Evolutionary conservation across 2,329 filamentous ascomycete genomes (phyloP).

Genomic region (Pleurostoma richardsiae): DNA sequence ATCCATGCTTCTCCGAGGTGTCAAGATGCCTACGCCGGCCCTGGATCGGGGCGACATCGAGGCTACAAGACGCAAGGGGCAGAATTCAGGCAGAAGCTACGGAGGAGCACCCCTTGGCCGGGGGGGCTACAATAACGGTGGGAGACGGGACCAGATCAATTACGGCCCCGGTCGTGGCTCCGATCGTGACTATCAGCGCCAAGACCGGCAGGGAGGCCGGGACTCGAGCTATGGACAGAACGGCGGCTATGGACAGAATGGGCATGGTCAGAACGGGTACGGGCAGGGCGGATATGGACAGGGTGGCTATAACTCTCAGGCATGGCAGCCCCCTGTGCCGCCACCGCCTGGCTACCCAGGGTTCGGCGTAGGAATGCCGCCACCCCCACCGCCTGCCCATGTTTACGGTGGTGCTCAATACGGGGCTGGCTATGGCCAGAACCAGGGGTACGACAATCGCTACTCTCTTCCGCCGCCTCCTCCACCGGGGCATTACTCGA

Average conservation of each 20-base stretch:
- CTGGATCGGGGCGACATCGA: conserved; percentile 75
- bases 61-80: conserved; percentile 60
- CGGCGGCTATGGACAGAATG: conserved; percentile 5
- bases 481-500: conserved; percentile 6
- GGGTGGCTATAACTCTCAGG: conserved; percentile 11
- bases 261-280: conserved; percentile 10
- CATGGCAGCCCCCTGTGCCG: conserved; percentile 22
- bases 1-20: conserved; percentile 86
- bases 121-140: conserved; percentile 34
- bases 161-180: conserved; percentile 32
- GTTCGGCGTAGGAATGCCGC: conserved; percentile 36
- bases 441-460: conserved; percentile 4
- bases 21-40: conserved; percentile 65
- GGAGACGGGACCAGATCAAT: conserved; percentile 45
- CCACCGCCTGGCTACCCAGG: conserved; percentile 38
- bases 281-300: conserved; percentile 12
- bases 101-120: conserved; percentile 58
- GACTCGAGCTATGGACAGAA: background rate
- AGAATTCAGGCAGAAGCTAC: conserved; percentile 61
- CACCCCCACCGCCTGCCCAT: conserved; percentile 37
- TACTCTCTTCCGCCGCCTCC: conserved; percentile 1
- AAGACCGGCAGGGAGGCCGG: background rate
- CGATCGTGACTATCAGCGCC: conserved; percentile 10
- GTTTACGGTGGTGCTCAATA: conserved; percentile 10
- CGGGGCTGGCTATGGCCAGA: conserved; percentile 5